These are phyloP conservation scores for Dictyophora rubrovolvata DNA, from an alignment of 768 basidiomycete genomes.

Conservation along the genomic window DNA sequence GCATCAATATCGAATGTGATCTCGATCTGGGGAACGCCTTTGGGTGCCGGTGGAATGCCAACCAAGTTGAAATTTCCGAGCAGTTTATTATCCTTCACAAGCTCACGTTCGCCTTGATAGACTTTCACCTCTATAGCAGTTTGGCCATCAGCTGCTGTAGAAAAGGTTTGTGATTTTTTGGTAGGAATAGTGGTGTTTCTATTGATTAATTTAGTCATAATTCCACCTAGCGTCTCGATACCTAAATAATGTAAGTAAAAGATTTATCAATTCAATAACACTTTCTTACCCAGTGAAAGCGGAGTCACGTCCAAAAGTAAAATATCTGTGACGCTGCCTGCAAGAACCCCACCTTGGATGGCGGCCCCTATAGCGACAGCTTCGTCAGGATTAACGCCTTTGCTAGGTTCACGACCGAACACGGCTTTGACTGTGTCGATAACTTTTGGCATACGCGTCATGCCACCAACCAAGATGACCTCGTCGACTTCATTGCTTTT, in stretches of 20 bases:
- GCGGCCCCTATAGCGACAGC: conserved; percentile 98
- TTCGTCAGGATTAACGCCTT: conserved; percentile 99
- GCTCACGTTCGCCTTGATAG: conserved; percentile 98
- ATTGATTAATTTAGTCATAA: conserved; percentile 98
- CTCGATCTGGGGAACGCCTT: conserved; percentile 77
- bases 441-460: conserved; percentile 97
- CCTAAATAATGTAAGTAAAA: conserved; percentile 23
- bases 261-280: not conserved
- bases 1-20: conserved; percentile 97
- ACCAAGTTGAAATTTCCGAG: conserved; percentile 99
- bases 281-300: conserved; percentile 73
- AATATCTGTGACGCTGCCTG: conserved; percentile 94
- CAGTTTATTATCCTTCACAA: conserved; percentile 96
- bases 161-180: conserved; percentile 99
- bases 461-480: conserved; percentile 96
- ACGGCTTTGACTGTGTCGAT: conserved; percentile 86
- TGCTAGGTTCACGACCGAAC: conserved; percentile 94
- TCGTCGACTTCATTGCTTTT: conserved; percentile 91
- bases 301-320: conserved; percentile 94
- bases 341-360: conserved; percentile 95
- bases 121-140: conserved; percentile 99
- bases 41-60: conserved; percentile 84
- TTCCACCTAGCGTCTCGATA: conserved; percentile 96
- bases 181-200: conserved; percentile 99
- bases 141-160: conserved; percentile 97